Evolutionary conservation across 371 early-diverging fungal species (phyloP).

Genomic region (Ecytonucleospora hepatopenaei): DNA sequence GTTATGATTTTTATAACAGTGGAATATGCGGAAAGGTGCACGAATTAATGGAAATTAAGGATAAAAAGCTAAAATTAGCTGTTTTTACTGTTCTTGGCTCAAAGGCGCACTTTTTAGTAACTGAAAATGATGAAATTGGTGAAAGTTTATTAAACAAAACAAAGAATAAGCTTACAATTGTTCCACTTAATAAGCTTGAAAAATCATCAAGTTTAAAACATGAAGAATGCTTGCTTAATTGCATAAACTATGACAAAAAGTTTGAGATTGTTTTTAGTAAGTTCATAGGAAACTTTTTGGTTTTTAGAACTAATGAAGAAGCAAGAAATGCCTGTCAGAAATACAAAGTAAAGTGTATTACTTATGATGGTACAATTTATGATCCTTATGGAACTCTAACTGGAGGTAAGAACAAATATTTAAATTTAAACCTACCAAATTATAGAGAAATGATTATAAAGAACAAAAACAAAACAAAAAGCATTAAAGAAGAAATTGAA

Average conservation of each 20-base stretch:
- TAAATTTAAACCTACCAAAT: constrained; percentile 13
- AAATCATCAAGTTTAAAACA: constrained; percentile 7
- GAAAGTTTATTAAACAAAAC: constrained; percentile 68
- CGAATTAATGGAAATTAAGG: constrained; percentile 49
- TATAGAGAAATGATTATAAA: constrained; percentile 37
- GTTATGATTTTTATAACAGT: constrained; percentile 43
- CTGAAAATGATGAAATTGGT: constrained; percentile 73
- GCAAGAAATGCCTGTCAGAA: constrained; percentile 70
- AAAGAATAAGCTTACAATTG: constrained; percentile 72
- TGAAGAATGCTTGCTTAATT: constrained; percentile 63
- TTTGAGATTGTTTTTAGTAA: constrained; percentile 69
- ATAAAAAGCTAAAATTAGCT: constrained; percentile 57
- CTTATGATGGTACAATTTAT: constrained; percentile 90
- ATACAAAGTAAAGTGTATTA: constrained; percentile 63
- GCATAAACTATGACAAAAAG: constrained; percentile 68
- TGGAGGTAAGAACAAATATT: constrained; percentile 73
- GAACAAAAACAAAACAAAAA: constrained; percentile 4
- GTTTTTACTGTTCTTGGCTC: constrained; percentile 48
- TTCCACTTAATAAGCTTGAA: constrained; percentile 86
- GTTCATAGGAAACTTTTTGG: constrained; percentile 64
- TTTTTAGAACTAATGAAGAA: constrained; percentile 62
- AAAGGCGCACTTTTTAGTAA: constrained; percentile 61
- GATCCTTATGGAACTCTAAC: constrained; percentile 88
- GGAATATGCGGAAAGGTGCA: constrained; percentile 57
- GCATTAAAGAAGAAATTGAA: not conserved